Conservation (phyloP, 2,329 filamentous ascomycete species). For the Aureobasidium sp. region DNA sequence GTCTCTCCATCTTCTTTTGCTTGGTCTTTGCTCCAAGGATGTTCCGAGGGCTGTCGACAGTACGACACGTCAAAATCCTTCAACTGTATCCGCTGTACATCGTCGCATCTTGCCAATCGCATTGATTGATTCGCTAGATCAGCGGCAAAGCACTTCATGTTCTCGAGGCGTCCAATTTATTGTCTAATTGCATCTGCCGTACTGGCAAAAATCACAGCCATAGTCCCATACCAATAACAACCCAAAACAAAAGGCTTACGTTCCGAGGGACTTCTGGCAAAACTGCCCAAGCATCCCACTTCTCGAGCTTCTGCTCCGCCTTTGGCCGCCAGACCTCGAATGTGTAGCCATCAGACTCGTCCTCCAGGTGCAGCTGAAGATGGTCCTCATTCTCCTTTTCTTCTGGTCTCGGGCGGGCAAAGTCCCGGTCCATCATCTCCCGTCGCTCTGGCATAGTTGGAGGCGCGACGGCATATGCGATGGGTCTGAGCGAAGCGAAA, state of each 20-base stretch:
- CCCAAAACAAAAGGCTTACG: not conserved
- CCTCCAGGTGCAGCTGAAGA: not conserved
- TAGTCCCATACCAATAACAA: not conserved
- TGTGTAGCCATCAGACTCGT: not conserved
- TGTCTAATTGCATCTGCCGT: not conserved
- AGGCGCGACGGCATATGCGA: slow-evolving; percentile 55
- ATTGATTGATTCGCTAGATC: not conserved
- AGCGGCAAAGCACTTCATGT: not conserved
- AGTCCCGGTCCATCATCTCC: slow-evolving; percentile 49
- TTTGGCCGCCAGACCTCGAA: slow-evolving; percentile 13
- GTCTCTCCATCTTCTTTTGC: not conserved
- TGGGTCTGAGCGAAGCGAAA: slow-evolving; percentile 31
- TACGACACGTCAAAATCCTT: not conserved
- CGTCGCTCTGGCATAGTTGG: slow-evolving; percentile 53
- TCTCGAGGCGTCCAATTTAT: not conserved
- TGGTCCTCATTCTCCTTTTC: not conserved
- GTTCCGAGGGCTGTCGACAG: not conserved
- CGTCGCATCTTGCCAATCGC: not conserved
- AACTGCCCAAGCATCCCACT: slow-evolving; percentile 7
- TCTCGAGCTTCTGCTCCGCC: slow-evolving; percentile 7
- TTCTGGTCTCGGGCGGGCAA: slow-evolving; percentile 39
- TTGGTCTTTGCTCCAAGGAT: not conserved
- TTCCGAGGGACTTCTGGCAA: slow-evolving; percentile 3
- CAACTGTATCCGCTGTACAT: not conserved
- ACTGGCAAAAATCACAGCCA: not conserved